A percentile compares a stretch with the other conserved stretches of the same genome.
Conservation (phyloP, 192 early-diverging fungal genomes). For the Coemansia sp. region DNA sequence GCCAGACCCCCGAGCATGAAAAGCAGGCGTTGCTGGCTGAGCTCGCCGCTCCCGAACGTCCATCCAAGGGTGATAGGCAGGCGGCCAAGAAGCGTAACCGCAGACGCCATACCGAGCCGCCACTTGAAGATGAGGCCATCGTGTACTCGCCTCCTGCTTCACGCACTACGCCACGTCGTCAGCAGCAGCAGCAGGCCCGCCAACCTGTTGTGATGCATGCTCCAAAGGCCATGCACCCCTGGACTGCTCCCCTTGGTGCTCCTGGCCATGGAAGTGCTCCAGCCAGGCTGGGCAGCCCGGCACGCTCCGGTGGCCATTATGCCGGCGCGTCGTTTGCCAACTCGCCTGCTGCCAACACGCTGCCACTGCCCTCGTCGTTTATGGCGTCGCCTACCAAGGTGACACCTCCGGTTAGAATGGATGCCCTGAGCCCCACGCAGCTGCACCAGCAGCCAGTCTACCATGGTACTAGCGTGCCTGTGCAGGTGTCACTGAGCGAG, state of each 20-base stretch:
- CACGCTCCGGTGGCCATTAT: constrained; percentile 28
- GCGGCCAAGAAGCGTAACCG: constrained; percentile 5
- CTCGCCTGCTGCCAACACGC: constrained; percentile 38
- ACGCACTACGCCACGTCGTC: constrained; percentile 16
- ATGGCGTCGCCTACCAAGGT: constrained; percentile 16
- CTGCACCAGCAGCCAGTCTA: constrained; percentile 9
- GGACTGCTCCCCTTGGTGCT: too few species aligned
- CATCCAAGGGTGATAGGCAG: neutral
- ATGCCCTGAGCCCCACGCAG: constrained; percentile 7
- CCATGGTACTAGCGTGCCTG: neutral
- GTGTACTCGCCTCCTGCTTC: constrained; percentile 3
- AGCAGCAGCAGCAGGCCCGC: constrained; percentile 5
- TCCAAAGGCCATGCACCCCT: too few species aligned
- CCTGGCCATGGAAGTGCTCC: too few species aligned
- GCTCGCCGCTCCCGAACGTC: neutral
- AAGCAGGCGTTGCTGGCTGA: constrained; percentile 20
- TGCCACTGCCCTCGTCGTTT: constrained; percentile 42
- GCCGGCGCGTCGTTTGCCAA: constrained; percentile 50
- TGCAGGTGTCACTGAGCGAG: constrained; percentile 20
- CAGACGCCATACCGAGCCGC: constrained; percentile 15
- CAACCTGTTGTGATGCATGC: too few species aligned
- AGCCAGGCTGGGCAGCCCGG: constrained; percentile 31
- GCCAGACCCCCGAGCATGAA: constrained; percentile 14
- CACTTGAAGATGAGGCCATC: neutral
- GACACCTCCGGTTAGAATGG: neutral